A percentile compares a stretch with the other conserved stretches of the same genome.
phyloP scores from a whole-genome alignment of 208 protist genomes.

The Herpetomonas tarakana region DNA sequence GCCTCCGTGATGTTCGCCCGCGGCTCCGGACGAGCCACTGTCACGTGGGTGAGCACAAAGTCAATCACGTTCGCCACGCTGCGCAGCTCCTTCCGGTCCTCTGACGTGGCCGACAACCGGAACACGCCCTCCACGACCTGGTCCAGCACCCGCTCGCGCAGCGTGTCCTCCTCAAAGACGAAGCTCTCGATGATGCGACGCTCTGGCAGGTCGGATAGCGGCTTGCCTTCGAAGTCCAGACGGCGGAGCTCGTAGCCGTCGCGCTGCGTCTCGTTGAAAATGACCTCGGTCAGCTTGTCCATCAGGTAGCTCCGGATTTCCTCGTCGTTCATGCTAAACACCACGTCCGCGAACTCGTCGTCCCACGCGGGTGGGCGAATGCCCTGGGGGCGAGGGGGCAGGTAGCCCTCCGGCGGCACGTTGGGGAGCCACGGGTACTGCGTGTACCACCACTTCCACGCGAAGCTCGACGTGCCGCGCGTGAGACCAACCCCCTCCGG shows the following conservation, averaged over 20 bases:
- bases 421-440: conserved; percentile 91
- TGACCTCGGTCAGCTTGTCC: conserved; percentile 83
- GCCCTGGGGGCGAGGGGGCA: conserved; percentile 22
- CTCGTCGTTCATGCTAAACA: conserved; percentile 70
- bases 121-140: conserved; percentile 87
- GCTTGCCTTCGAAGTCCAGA: conserved; percentile 92
- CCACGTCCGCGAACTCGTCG: conserved; percentile 66
- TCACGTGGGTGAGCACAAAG: conserved; percentile 84
- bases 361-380: conserved; percentile 75
- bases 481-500: conserved; percentile 82
- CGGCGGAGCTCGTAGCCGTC: conserved; percentile 91
- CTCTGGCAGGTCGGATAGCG: conserved; percentile 84
- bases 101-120: conserved; percentile 70
- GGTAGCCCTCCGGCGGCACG: conserved; percentile 56
- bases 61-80: conserved; percentile 83
- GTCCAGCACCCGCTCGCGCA: conserved; percentile 83
- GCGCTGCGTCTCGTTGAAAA: conserved; percentile 82
- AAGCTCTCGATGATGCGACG: conserved; percentile 84
- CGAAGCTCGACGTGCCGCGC: conserved; percentile 67
- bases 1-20: conserved; percentile 48
- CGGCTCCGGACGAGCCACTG: conserved; percentile 37
- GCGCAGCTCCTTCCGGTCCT: conserved; percentile 73
- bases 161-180: conserved; percentile 89
- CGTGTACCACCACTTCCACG: conserved; percentile 92
- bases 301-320: conserved; percentile 73